Base-by-base conservation (phyloP, 2,329 filamentous ascomycete species). In the Dactylellina haptotyla region DNA sequence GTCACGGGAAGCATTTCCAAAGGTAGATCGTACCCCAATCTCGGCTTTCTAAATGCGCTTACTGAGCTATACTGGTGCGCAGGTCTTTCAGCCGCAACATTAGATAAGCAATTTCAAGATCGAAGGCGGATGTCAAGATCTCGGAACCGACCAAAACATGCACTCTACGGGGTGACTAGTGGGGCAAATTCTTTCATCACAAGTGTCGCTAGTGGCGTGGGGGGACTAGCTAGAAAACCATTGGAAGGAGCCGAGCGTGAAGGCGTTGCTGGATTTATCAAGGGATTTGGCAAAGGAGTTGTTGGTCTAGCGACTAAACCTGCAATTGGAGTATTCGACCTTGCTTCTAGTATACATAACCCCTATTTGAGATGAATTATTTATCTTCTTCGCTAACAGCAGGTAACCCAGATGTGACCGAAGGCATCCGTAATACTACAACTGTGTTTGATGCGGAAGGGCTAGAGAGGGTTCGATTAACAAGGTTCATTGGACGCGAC, bases 51-150 rank as follows among this genome's bases (percentile, higher is more conserved):
- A n/a, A n/a, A n/a, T n/a, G n/a, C n/a, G n/a, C 54, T 18, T 39
- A 8, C 20, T 26, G 45, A 14, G 37, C 14, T 30, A 51, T 73
- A 65, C 16, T 14, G 1, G 10, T 5, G 34, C n/a, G 20, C 67
- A 78, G 77, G 95, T 71, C 87, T 99, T 51, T 93, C 95, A 1
- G 95, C 93, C 32, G 95, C 95, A 16, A 97, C 94, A 3, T 87
- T 99, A 76, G 95, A 99, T 83, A 98, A 99, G 81, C 94, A 99
- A 80, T 99, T 98, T 83, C 96, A 99, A 81, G 93, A 98, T 81
- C 89, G 94, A 72, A 89, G 95, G 59, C 91, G 96, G 69, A 99
- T 98, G 85, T 93, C 93, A 2, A 89, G 92, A 72, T 91, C 93
- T 26, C 88, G 96, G 50, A 99, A 99, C 81, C 86, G 94, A 73